Evolutionary conservation across 1,284 basidiomycete genomes (phyloP).

Genomic region (Psilocybe mexicana): DNA sequence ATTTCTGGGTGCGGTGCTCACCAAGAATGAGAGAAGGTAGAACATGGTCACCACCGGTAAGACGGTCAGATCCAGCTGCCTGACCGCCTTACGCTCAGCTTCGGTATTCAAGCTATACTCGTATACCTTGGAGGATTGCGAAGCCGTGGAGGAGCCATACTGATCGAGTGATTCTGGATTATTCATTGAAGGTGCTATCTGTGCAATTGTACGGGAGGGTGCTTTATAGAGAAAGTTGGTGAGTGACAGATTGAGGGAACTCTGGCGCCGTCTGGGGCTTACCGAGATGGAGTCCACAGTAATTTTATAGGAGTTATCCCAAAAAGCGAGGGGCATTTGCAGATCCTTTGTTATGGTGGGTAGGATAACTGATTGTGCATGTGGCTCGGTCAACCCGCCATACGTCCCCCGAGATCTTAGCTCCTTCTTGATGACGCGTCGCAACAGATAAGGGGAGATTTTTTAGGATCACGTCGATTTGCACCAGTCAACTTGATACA

Average conservation of each 20-base stretch:
- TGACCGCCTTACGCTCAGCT: slow-evolving; percentile 12
- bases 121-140: background rate
- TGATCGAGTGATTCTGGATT: background rate
- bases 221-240: too few species aligned
- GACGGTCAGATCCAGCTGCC: slow-evolving; percentile 20
- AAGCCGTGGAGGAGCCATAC: background rate
- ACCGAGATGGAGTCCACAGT: too few species aligned
- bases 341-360: background rate
- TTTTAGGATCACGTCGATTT: too few species aligned
- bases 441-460: too few species aligned
- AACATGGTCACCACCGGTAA: slow-evolving; percentile 24
- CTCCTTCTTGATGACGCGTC: too few species aligned
- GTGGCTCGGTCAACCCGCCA: too few species aligned
- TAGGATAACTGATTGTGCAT: too few species aligned
- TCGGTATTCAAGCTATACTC: background rate
- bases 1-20: background rate
- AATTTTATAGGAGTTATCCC: too few species aligned
- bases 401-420: too few species aligned
- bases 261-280: too few species aligned
- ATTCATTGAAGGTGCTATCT: background rate
- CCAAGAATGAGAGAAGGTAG: slow-evolving; percentile 23
- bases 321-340: background rate
- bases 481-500: too few species aligned
- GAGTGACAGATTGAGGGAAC: too few species aligned
- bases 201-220: background rate